A percentile compares a stretch with the other conserved stretches of the same genome.
Evolutionary conservation across 2,329 filamentous ascomycete genomes (phyloP).

Genomic region (Claviceps sp.): DNA sequence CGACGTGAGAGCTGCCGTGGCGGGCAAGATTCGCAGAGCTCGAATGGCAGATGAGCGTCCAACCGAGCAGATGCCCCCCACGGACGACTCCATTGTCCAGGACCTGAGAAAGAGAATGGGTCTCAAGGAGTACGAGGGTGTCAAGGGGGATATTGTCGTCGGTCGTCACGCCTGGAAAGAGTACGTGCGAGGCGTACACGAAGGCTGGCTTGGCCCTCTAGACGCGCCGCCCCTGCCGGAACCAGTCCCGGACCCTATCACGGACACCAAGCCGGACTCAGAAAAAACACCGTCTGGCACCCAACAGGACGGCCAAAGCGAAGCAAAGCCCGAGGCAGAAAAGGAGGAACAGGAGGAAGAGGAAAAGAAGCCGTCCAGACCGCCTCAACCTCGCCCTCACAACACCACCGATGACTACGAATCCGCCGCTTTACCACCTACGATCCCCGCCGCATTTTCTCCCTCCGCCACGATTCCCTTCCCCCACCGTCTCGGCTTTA

Average conservation of each 20-base stretch:
- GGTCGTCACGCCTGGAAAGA: slow-evolving; percentile 95
- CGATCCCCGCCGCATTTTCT: slow-evolving; percentile 57
- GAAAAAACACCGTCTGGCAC: slow-evolving; percentile 6
- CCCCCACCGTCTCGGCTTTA: slow-evolving; percentile 84
- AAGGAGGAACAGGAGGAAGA: slow-evolving; percentile 28
- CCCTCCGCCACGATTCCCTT: slow-evolving; percentile 62
- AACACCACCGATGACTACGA: slow-evolving; percentile 62
- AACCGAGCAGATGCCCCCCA: slow-evolving; percentile 33
- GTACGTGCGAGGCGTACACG: slow-evolving; percentile 83
- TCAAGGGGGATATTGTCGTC: slow-evolving; percentile 74
- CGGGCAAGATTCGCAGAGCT: slow-evolving; percentile 69
- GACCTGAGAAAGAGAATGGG: slow-evolving; percentile 51
- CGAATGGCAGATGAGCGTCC: slow-evolving; percentile 44
- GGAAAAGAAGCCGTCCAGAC: slow-evolving; percentile 39
- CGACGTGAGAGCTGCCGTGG: slow-evolving; percentile 77
- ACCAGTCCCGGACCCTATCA: slow-evolving; percentile 11
- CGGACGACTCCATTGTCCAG: slow-evolving; percentile 42
- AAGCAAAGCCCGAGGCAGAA: slow-evolving; percentile 24
- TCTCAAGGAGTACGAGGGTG: slow-evolving; percentile 57
- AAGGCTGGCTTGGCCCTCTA: slow-evolving; percentile 88
- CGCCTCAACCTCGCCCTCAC: slow-evolving; percentile 56
- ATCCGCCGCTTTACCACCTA: slow-evolving; percentile 46
- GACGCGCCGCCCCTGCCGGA: slow-evolving; percentile 38
- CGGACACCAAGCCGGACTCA: slow-evolving; percentile 9
- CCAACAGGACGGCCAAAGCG: slow-evolving; percentile 10